Conservation (phyloP, 2,329 filamentous ascomycete genomes). For the Cladophialophora immunda region DNA sequence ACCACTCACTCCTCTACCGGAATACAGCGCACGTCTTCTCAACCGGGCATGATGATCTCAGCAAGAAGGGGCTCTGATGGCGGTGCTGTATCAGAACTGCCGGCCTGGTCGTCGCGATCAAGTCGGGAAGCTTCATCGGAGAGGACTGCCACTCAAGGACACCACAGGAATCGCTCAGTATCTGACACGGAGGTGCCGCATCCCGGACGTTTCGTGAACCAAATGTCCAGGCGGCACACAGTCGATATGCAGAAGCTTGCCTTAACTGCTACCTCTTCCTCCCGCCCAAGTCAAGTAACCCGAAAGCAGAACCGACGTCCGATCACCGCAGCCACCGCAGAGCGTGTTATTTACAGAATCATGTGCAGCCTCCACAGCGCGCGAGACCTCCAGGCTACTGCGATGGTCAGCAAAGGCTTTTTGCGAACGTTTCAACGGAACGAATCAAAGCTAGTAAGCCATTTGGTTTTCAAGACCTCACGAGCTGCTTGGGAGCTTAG, state of each 20-base stretch:
- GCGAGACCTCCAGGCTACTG: conserved; percentile 34
- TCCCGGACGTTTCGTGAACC: not conserved
- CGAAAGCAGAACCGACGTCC: conserved; percentile 20
- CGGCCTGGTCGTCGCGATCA: conserved; percentile 26
- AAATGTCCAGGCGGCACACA: conserved; percentile 22
- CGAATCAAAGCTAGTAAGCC: conserved; percentile 37
- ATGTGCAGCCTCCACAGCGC: conserved; percentile 36
- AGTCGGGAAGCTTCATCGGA: conserved; percentile 18
- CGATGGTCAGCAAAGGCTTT: conserved; percentile 41
- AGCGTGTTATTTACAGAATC: conserved; percentile 37
- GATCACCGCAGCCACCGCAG: conserved; percentile 36
- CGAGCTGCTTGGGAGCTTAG: conserved; percentile 40
- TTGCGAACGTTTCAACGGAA: conserved; percentile 39
- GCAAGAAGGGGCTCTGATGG: conserved; percentile 19
- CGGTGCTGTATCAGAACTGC: conserved; percentile 18
- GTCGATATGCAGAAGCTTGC: conserved; percentile 18
- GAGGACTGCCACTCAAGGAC: conserved; percentile 15
- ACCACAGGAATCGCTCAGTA: conserved; percentile 26
- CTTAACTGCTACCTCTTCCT: not conserved
- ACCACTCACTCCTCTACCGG: not conserved
- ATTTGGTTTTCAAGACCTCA: conserved; percentile 37
- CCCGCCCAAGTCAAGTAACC: conserved; percentile 5
- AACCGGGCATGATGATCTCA: conserved; percentile 17
- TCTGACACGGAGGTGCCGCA: conserved; percentile 22
- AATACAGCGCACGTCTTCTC: conserved; percentile 10